A percentile compares a stretch with the other conserved stretches of the same genome.
phyloP scores from a whole-genome alignment of 2,329 filamentous ascomycete genomes.

The Aspergillus piperis region DNA sequence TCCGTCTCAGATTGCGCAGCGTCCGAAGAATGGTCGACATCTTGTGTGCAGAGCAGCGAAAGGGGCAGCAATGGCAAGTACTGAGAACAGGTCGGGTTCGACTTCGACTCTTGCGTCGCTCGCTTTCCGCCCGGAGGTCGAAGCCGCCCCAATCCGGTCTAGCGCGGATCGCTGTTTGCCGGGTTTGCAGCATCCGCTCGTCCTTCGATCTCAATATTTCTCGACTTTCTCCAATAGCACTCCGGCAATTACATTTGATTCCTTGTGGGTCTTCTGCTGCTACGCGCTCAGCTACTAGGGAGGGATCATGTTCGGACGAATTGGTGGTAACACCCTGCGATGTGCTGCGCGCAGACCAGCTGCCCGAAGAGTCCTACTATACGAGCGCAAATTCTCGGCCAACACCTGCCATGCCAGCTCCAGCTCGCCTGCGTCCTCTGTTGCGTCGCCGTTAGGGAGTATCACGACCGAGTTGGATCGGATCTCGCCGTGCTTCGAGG shows the following conservation, averaged over 20 bases:
- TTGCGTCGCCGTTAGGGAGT: slow-evolving; percentile 55
- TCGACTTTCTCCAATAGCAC: not conserved
- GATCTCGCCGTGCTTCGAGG: slow-evolving; percentile 85
- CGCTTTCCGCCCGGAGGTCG: slow-evolving; percentile 25
- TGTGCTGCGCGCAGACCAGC: slow-evolving; percentile 35
- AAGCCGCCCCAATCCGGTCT: slow-evolving; percentile 25
- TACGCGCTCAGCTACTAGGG: no score
- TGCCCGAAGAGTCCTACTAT: slow-evolving; percentile 33
- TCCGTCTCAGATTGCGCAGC: slow-evolving; percentile 78
- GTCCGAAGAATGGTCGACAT: slow-evolving; percentile 95
- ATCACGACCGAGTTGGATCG: slow-evolving; percentile 77
- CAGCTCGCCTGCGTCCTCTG: slow-evolving; percentile 28
- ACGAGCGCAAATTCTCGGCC: slow-evolving; percentile 42
- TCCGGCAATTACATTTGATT: no score
- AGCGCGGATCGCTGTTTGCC: slow-evolving; percentile 34
- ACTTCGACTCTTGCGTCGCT: slow-evolving; percentile 4
- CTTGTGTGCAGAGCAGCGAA: slow-evolving; percentile 38
- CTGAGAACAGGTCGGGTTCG: slow-evolving; percentile 16
- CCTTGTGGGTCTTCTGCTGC: no score
- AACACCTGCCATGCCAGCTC: slow-evolving; percentile 26
- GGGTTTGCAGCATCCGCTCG: slow-evolving; percentile 33
- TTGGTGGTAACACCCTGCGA: slow-evolving; percentile 41
- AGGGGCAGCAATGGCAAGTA: slow-evolving; percentile 6
- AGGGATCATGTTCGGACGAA: slow-evolving; percentile 40
- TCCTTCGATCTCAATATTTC: not conserved